Conservation (phyloP, 2,329 filamentous ascomycete species). For the Hypoxylon sp. region DNA sequence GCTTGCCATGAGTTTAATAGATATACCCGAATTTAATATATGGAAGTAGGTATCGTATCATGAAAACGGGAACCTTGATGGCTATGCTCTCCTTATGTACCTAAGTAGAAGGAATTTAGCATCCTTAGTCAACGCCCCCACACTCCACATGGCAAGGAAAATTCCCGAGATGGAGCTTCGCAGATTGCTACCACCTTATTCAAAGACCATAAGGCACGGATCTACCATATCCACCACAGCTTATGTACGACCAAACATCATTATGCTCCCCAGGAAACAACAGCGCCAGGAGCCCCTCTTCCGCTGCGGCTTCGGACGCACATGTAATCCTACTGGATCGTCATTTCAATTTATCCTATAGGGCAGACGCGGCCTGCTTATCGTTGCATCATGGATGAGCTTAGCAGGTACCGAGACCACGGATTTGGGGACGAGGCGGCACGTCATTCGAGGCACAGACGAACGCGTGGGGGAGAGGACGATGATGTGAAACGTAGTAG, state of each 20-base stretch:
- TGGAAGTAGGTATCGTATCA: background rate
- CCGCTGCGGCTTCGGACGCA: slow-evolving; percentile 30
- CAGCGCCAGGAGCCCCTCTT: slow-evolving; percentile 14
- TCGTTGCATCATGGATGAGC: slow-evolving; percentile 41
- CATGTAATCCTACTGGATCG: slow-evolving; percentile 31
- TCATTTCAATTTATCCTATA: slow-evolving; percentile 16
- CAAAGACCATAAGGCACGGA: background rate
- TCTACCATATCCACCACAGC: slow-evolving; percentile 16
- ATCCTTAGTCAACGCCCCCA: slow-evolving; percentile 5
- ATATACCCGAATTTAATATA: background rate
- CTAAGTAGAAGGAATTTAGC: background rate
- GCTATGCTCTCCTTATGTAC: slow-evolving; percentile 16
- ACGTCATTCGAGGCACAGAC: slow-evolving; percentile 42
- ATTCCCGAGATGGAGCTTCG: slow-evolving; percentile 10
- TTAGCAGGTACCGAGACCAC: slow-evolving; percentile 21
- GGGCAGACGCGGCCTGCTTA: slow-evolving; percentile 11
- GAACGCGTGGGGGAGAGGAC: slow-evolving; percentile 42
- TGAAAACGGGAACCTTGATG: slow-evolving; percentile 27
- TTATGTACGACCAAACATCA: slow-evolving; percentile 25
- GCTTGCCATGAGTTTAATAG: background rate
- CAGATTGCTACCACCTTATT: slow-evolving; percentile 7
- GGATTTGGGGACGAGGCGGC: slow-evolving; percentile 35
- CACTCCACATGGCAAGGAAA: slow-evolving; percentile 23
- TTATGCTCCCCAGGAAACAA: slow-evolving; percentile 21
- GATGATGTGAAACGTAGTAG: slow-evolving; percentile 39